Percentiles rank a stretch among this genome's conserved stretches.
phyloP scores from a whole-genome alignment of 805 yeast genomes.

The Starmera pachycereana region DNA sequence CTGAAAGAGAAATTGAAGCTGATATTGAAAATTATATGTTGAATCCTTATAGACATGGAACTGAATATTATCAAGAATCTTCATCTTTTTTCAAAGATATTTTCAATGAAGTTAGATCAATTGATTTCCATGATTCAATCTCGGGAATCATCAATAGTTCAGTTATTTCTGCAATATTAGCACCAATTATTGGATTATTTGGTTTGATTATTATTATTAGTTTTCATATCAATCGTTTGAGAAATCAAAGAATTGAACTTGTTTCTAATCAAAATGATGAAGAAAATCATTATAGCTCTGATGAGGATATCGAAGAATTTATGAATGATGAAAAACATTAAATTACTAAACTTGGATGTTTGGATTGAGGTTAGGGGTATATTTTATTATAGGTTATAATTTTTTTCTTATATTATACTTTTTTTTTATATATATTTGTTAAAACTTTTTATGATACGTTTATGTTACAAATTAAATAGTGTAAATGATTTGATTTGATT shows the following conservation, averaged over 20 bases:
- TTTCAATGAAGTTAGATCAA: slow-evolving; percentile 6
- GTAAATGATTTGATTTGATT: not conserved
- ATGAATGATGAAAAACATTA: not conserved
- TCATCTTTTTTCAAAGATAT: slow-evolving; percentile 2
- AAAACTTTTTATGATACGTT: not conserved
- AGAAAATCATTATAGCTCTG: not conserved
- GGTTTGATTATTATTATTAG: not conserved
- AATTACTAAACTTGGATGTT: not conserved
- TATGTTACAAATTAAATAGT: not conserved
- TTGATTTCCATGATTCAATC: slow-evolving; percentile 9
- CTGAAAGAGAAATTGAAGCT: not conserved
- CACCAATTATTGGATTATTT: not conserved
- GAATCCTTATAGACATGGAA: slow-evolving; percentile 4
- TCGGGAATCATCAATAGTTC: slow-evolving; percentile 1
- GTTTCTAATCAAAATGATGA: not conserved
- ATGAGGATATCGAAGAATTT: not conserved
- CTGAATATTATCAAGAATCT: not conserved
- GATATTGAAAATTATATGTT: not conserved
- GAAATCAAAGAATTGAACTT: not conserved
- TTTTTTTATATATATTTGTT: too few species aligned
- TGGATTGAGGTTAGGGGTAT: not conserved
- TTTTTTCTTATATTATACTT: too few species aligned
- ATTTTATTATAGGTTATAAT: not conserved
- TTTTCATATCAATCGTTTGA: not conserved
- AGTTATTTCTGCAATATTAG: not conserved